Evolutionary conservation across 2,329 filamentous ascomycete species (phyloP).

Genomic region (Myriosclerotinia curreyana): DNA sequence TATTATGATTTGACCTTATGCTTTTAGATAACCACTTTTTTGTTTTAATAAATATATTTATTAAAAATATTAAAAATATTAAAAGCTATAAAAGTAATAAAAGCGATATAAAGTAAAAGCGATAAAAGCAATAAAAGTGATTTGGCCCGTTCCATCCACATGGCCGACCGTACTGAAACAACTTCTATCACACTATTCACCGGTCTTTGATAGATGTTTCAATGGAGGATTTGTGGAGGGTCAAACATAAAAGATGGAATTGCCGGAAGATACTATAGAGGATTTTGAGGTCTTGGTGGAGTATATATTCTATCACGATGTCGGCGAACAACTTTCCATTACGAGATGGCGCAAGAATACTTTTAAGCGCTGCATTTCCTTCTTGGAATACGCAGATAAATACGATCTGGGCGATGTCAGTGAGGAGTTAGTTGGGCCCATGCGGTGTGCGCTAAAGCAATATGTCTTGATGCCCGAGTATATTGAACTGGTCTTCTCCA

Average conservation of each 20-base stretch:
- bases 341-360: too few species aligned
- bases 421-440: background rate
- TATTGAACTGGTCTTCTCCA: background rate
- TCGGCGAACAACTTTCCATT: background rate
- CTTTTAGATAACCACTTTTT: too few species aligned
- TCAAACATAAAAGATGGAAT: constrained; percentile 20
- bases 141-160: too few species aligned
- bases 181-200: constrained; percentile 26
- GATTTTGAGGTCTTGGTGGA: background rate
- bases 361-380: background rate
- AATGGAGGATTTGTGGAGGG: constrained; percentile 21
- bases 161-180: too few species aligned
- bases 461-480: background rate
- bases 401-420: background rate
- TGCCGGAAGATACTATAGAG: background rate
- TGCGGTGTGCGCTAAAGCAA: background rate
- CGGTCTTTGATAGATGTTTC: constrained; percentile 25
- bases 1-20: too few species aligned
- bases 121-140: too few species aligned
- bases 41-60: too few species aligned
- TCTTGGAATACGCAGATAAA: background rate
- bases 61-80: too few species aligned
- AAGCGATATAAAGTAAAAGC: too few species aligned
- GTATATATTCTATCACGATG: background rate
- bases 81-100: too few species aligned